Conservation (phyloP, 345 rosid species). For the Brassica nigra region DNA sequence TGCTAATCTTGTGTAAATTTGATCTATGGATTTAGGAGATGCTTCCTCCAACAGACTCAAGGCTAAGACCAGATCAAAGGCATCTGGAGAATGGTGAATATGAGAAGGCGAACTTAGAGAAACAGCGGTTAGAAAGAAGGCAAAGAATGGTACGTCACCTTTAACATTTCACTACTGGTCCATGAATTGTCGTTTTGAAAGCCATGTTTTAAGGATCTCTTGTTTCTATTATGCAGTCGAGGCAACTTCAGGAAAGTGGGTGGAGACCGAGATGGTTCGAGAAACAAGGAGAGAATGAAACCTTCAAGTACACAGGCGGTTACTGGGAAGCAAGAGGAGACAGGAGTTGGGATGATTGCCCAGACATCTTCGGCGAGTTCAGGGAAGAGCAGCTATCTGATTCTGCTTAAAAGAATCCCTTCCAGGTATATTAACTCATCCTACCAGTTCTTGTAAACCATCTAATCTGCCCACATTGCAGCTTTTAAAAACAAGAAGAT, state of each 20-base stretch:
- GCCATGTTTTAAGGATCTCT: background rate
- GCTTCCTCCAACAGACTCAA: conserved; percentile 97
- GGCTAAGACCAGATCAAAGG: conserved; percentile 80
- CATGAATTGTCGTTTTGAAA: conserved; percentile 2
- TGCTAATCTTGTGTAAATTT: conserved; percentile 18
- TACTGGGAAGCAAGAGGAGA: conserved; percentile 90
- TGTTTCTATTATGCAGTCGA: conserved; percentile 52
- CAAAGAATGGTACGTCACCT: conserved; percentile 74
- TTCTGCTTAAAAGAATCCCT: conserved; percentile 36
- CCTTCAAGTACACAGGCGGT: conserved; percentile 73
- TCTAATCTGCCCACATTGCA: too few relatives aligned
- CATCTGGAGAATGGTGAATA: conserved; percentile 68
- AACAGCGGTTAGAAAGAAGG: conserved; percentile 90
- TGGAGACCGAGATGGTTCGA: conserved; percentile 94
- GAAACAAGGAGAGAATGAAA: conserved; percentile 59
- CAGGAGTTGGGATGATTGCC: conserved; percentile 76
- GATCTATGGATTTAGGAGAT: conserved; percentile 65
- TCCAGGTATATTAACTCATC: conserved; percentile 25
- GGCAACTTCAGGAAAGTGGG: conserved; percentile 87
- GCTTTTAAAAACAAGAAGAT: background rate
- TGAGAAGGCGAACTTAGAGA: conserved; percentile 91
- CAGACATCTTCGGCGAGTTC: conserved; percentile 80
- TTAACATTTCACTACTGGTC: background rate
- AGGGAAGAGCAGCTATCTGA: conserved; percentile 47
- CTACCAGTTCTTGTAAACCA: background rate